Evolutionary conservation across 2,329 filamentous ascomycete genomes (phyloP).

Genomic region (Fonsecaea monophora): DNA sequence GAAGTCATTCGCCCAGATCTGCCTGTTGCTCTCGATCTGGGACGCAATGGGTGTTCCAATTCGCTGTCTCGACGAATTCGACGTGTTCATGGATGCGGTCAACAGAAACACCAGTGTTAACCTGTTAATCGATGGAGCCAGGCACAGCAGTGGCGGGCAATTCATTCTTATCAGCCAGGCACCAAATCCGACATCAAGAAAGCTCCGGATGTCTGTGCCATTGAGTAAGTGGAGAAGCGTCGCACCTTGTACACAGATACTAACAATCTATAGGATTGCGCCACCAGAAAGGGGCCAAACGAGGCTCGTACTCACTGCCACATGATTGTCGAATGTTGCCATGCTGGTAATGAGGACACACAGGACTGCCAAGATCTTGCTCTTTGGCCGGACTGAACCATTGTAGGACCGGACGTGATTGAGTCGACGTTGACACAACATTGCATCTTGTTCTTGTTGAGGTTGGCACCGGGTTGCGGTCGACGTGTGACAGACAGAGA

Average conservation of each 20-base stretch:
- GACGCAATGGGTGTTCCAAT: slow-evolving; percentile 97
- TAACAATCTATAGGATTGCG: slow-evolving; percentile 44
- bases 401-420: background rate
- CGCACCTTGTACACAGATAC: slow-evolving; percentile 13
- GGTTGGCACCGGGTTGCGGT: background rate
- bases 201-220: slow-evolving; percentile 53
- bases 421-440: background rate
- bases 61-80: slow-evolving; percentile 94
- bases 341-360: background rate
- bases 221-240: slow-evolving; percentile 48
- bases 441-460: background rate
- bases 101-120: slow-evolving; percentile 92
- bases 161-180: slow-evolving; percentile 95
- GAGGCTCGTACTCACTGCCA: slow-evolving; percentile 46
- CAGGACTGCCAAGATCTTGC: background rate
- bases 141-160: slow-evolving; percentile 85
- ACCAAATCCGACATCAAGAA: slow-evolving; percentile 66
- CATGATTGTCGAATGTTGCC: slow-evolving; percentile 17
- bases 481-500: background rate
- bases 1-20: slow-evolving; percentile 97
- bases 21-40: slow-evolving; percentile 90
- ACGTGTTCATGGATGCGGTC: slow-evolving; percentile 98
- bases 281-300: slow-evolving; percentile 55
- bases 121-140: slow-evolving; percentile 89
- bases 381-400: background rate